A percentile compares a stretch with the other conserved stretches of the same genome.
Evolutionary conservation across 169 alveolate genomes (phyloP).

Genomic region (Eimeria maxima): DNA sequence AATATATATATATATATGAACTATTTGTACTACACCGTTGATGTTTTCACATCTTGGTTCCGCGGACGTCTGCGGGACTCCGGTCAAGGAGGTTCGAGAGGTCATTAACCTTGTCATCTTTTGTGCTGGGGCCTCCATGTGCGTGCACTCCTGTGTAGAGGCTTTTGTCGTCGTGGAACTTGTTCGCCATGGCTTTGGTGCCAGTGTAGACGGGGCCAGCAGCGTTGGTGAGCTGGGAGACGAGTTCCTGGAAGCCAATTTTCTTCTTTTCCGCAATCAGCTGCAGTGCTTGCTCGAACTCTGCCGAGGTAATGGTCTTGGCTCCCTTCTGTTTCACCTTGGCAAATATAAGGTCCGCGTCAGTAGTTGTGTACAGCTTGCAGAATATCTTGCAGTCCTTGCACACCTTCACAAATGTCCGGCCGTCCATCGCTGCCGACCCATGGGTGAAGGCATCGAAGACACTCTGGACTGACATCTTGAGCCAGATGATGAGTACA

Average conservation of each 20-base stretch:
- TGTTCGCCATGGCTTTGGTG: conserved; percentile 93
- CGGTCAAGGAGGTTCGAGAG: conserved; percentile 86
- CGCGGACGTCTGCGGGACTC: conserved; percentile 77
- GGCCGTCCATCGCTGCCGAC: conserved; percentile 90
- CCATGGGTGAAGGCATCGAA: conserved; percentile 89
- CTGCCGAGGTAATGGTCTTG: conserved; percentile 87
- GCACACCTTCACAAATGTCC: conserved; percentile 90
- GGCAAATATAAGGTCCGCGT: conserved; percentile 91
- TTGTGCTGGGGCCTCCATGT: conserved; percentile 92
- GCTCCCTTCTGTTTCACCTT: conserved; percentile 90
- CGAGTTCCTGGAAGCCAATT: conserved; percentile 85
- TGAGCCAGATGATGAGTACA: neutral
- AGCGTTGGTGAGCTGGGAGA: conserved; percentile 83
- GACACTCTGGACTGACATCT: conserved; percentile 85
- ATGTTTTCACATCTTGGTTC: conserved; percentile 54
- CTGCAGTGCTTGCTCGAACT: conserved; percentile 88
- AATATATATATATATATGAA: no score
- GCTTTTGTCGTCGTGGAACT: conserved; percentile 93
- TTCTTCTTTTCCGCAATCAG: conserved; percentile 86
- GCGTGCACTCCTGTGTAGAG: conserved; percentile 94
- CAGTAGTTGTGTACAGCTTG: conserved; percentile 90
- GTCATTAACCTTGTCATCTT: conserved; percentile 88
- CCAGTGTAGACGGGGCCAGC: conserved; percentile 94
- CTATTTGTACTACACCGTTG: no score
- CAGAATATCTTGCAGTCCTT: conserved; percentile 88